phyloP scores from a whole-genome alignment of 805 yeast genomes.

The Kazachstania africana region DNA sequence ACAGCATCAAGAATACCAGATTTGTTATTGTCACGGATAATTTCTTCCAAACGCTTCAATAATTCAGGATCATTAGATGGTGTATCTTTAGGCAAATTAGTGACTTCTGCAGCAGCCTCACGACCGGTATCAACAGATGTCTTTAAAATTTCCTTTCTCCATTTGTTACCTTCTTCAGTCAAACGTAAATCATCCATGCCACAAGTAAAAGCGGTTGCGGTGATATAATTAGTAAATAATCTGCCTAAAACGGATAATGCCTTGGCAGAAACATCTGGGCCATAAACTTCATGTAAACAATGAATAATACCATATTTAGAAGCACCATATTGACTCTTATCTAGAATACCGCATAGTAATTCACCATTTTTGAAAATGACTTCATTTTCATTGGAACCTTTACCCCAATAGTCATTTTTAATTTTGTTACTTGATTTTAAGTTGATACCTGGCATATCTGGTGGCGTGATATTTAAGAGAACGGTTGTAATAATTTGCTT shows the following conservation, averaged over 20 bases:
- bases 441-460: constrained; percentile 83
- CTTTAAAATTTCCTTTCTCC: constrained; percentile 76
- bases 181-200: constrained; percentile 98
- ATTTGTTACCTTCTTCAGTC: constrained; percentile 78
- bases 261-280: constrained; percentile 81
- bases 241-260: constrained; percentile 88
- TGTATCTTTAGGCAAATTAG: constrained; percentile 52
- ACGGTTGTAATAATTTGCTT: constrained; percentile 94
- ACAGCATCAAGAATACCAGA: constrained; percentile 92
- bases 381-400: constrained; percentile 68
- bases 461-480: constrained; percentile 76
- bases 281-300: constrained; percentile 91
- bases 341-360: constrained; percentile 82
- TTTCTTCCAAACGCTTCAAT: constrained; percentile 81
- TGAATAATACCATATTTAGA: constrained; percentile 94
- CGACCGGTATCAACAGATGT: constrained; percentile 76
- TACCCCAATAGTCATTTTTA: constrained; percentile 92
- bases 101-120: constrained; percentile 88
- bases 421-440: constrained; percentile 74
- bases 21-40: constrained; percentile 84
- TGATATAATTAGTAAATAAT: constrained; percentile 85
- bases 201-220: constrained; percentile 90
- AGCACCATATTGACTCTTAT: constrained; percentile 97
- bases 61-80: constrained; percentile 60
- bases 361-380: constrained; percentile 84